phyloP scores from a whole-genome alignment of 768 basidiomycete species.

The Suillus placidus region DNA sequence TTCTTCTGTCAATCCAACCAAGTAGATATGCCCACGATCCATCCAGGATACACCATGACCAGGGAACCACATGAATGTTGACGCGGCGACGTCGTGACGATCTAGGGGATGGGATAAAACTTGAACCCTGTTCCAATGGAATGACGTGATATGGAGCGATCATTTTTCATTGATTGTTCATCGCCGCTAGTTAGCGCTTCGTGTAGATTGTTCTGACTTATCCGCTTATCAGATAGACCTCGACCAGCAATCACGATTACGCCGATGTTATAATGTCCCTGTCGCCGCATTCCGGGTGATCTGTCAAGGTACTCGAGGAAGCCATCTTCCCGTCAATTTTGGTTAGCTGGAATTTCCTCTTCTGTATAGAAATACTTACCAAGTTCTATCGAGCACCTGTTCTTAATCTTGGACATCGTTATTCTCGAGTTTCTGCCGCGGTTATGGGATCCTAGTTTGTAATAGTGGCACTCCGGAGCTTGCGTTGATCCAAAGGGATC shows the following conservation, averaged over 20 bases:
- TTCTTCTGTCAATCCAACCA: not conserved
- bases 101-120: not conserved
- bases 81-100: not conserved
- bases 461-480: not conserved
- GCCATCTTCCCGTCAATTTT: not conserved
- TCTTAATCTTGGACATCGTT: not conserved
- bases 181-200: not conserved
- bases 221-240: slow-evolving; percentile 5
- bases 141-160: slow-evolving; percentile 1
- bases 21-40: not conserved
- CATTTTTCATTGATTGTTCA: not conserved
- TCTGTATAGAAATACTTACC: not conserved
- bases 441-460: not conserved
- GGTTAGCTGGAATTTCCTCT: not conserved
- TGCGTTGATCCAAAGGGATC: not conserved
- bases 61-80: not conserved
- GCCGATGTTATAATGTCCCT: not conserved
- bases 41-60: not conserved
- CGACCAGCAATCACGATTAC: not conserved
- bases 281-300: not conserved
- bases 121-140: not conserved
- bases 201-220: not conserved
- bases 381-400: not conserved
- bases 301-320: not conserved
- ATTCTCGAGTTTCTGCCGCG: not conserved